Evolutionary conservation across 2,329 filamentous ascomycete genomes (phyloP), one percentile per base, ranked within the genome.

Genomic region (Fusarium sp.): DNA sequence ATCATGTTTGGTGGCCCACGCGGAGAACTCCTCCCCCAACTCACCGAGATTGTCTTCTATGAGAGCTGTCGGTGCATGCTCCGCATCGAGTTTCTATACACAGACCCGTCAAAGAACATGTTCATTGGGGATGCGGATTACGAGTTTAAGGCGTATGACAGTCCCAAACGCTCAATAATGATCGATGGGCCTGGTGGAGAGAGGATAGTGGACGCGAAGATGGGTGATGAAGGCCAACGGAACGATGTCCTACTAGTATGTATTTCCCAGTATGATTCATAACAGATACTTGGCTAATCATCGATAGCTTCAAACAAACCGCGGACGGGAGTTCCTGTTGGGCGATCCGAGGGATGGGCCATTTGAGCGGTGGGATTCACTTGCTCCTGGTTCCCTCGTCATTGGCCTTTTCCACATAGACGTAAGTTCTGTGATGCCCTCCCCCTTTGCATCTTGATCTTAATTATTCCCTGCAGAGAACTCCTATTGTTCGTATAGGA

Each of bases 61-160:
- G 16, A 2, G 20, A 2, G 4, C 11, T 5, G 20, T 14, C 3
- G 20, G 14, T 1, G 1, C 3, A 14, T 22, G 40, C 1, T 8
- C 6, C 4, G 40, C 40, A 45, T 45, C 42, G 42, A 47, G 3
- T 47, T 47, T 27, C 22, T 47, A 0, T 47, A 47, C 42, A 47
- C 42, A 14, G 42, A 47, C 22, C 22, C 22, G 2, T 27, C 42
- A 47, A 47, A 27, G 42, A 10, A 47, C 22, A 18, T 25, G 14
- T 27, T 27, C 8, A 27, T 47, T 25, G 42, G 42, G 42, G 22
- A 25, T 47, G 14, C 14, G 2, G 2, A 18, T 18, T 3, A 14
- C 20, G 4, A 3, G 14, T 1, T 25, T 25, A 0, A 47, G 22
- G 10, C 5, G 8, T 14, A 5, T 47, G 7, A 47, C 2, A 2